Evolutionary conservation across 345 rosid species (phyloP), one percentile per base, ranked within the genome.

Genomic region (Camelina sativa): DNA sequence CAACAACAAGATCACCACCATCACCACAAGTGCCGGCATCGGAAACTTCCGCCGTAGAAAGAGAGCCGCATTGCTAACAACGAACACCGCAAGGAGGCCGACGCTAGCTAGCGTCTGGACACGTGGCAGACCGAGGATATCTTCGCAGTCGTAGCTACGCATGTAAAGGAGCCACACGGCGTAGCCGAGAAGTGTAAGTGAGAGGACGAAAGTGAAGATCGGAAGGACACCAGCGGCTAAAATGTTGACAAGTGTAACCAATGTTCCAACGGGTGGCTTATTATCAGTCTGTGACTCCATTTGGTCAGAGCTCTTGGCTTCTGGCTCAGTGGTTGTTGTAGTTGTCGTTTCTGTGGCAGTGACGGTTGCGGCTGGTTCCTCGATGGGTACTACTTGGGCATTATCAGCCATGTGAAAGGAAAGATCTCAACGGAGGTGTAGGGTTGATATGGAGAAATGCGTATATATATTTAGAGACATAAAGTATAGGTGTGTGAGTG

Each of bases 91-190:
- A 10, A 93, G 65, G 67, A 91, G 61, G 1, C 83, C 83, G 2
- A 89, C 10, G 38, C 82, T 83, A 1, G 89, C 74, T 3, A 86
- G 82, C 0, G 44, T 78, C 34, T 87, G 96, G 25, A 87, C 54
- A 9, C 65, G 83, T 6, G 97, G 93, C 30, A 93, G 67, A 50
- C 82, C 79, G 67, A 89, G 58, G 25, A 93, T 81, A 43, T 72
- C 73, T 59, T 93, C 96, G 65, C 98, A 91, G 60, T 86, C 96
- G 22, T 85, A 89, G 80, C 81, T 83, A 63, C 82, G 85, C 93
- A 91, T 91, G 86, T 80, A 87, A 3, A 91, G 72, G 9, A 89
- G 79, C 91, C 90, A 87, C 13, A 84, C 79, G 15, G 76, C 85
- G 8, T 82, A 80, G 11, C 87, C 95, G 2, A 93, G 82, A n/a